Evolutionary conservation across 441 rosid genomes (phyloP).

Genomic region (Corymbia citriodora): DNA sequence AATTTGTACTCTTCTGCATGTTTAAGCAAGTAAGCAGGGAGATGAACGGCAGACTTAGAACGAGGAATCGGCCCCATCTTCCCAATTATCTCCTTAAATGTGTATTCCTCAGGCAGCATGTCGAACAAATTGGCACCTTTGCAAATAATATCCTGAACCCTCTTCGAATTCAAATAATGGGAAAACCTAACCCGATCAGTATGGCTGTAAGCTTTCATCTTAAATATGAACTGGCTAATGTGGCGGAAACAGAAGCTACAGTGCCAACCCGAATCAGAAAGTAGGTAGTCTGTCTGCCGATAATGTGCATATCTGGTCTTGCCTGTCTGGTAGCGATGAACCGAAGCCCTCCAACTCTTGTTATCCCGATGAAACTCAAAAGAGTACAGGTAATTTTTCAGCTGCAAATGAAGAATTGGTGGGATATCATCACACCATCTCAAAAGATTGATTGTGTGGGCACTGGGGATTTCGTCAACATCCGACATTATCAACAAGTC

Average conservation of each 20-base stretch:
- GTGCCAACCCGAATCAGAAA: conserved; percentile 14
- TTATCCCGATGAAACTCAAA: conserved; percentile 8
- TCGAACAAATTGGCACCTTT: conserved; percentile 12
- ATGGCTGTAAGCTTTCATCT: conserved; percentile 18
- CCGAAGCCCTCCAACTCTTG: conserved; percentile 17
- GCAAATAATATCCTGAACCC: conserved; percentile 13
- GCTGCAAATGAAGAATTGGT: conserved; percentile 11
- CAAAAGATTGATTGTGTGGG: conserved; percentile 12
- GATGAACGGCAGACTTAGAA: conserved; percentile 11
- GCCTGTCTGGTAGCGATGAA: conserved; percentile 5
- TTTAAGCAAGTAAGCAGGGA: conserved; percentile 11
- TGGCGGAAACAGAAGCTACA: conserved; percentile 20
- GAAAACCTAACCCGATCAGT: conserved; percentile 10
- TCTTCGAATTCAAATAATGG: conserved; percentile 10
- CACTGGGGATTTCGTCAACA: conserved; percentile 18
- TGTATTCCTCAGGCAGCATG: conserved; percentile 12
- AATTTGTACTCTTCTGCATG: conserved; percentile 9
- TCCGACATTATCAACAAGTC: conserved; percentile 20
- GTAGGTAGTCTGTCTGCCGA: conserved; percentile 2
- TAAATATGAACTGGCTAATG: conserved; percentile 9
- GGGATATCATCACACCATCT: conserved; percentile 18
- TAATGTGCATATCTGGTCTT: conserved; percentile 12
- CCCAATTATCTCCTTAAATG: conserved; percentile 16
- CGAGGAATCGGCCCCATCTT: conserved; percentile 15
- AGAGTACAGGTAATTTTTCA: conserved; percentile 13